Evolutionary conservation across 805 yeast species (phyloP), one percentile per base, ranked within the genome.

Genomic region (Komagataella ulmi): DNA sequence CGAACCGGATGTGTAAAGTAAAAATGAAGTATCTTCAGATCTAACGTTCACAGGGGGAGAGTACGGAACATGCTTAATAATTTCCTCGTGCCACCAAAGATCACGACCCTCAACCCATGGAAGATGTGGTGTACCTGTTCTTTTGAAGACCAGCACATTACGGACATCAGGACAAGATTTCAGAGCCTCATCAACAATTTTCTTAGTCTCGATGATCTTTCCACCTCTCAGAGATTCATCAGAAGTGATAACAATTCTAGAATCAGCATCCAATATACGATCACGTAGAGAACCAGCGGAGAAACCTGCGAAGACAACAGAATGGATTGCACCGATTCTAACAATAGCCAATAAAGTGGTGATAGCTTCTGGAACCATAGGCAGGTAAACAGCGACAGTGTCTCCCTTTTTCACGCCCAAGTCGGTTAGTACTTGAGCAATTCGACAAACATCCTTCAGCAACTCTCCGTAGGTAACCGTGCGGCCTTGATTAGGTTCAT

Each of bases 161-260:
- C 70, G 70, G 54, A 86, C 90, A 48, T 76, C 68, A 10, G 89
- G 87, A 62, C 87, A 78, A 55, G 73, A 72, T 52, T 69, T 69
- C 58, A 85, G 72, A 19, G 91, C 93, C 57, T 85, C 93, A 65
- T 86, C 95, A 58, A 85, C 88, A 57, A 86, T 82, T 65, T 81
- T 82, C 71, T 86, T 86, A 55, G 88, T 85, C 68, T 85, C 82
- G 57, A 85, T 81, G 59, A 81, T 80, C 67, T 81, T 85, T 52
- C 91, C 90, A 61, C 93, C 95, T 70, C 95, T 77, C 65, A 79
- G 78, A 55, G 87, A 83, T 68, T 86, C 93, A 70, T 86, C 93
- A 55, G 88, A 76, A 54, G 95, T 86, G 63, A 86, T 78, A 54
- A 86, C 83, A 46, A 83, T 76, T 62, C 76, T 81, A 46, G 88